Evolutionary conservation across 352 stramenopile genomes (phyloP), one percentile per base, ranked within the genome.

Genomic region (Globisporangium spiculum): DNA sequence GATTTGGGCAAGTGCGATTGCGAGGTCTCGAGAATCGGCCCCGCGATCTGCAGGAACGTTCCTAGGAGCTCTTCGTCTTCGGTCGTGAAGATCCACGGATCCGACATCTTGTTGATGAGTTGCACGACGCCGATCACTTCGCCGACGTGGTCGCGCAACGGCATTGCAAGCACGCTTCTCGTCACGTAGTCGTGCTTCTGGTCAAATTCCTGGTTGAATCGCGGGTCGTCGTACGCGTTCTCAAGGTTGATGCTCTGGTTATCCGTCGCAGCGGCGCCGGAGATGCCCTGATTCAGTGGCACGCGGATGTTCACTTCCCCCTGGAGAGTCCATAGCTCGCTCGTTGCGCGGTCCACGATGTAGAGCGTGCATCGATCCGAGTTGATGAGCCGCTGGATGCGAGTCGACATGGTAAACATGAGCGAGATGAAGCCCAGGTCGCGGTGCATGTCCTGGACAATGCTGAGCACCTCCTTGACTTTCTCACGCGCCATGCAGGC

Each of bases 311-410:
- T 93, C 20, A 96, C 84, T 71, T 94, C 90, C 12, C 90, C 90
- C 66, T 97, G 92, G 3, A 97, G 74, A 38, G 91, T 94, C 92
- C 92, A 96, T 7, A 98, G 81, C 69, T 98, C 91, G 60, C 89
- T 91, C 60, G 91, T 95, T 60, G 80, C 75, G 26, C 92, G 82
- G 69, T 98, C 92, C 20, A 97, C 75, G 55, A 98, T 94, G 75
- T 97, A 98, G 4, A 98, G 77, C 26, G 91, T 97, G 60, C 91
- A 97, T 5, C 93, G 88, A 68, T 98, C 94, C 46, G 92, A 95
- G 63, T 96, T 85, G 10, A 98, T 82, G 55, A 98, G 83, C 38
- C 74, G 77, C 57, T 93, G 89, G 16, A 97, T 88, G 30, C 94
- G 86, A 18, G 86, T 89, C 24, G 92, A 97, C 65, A 98, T 95